A percentile compares a stretch with the other conserved stretches of the same genome.
Evolutionary conservation across 2,329 filamentous ascomycete genomes (phyloP).

Genomic region (Thermoascus crustaceus): DNA sequence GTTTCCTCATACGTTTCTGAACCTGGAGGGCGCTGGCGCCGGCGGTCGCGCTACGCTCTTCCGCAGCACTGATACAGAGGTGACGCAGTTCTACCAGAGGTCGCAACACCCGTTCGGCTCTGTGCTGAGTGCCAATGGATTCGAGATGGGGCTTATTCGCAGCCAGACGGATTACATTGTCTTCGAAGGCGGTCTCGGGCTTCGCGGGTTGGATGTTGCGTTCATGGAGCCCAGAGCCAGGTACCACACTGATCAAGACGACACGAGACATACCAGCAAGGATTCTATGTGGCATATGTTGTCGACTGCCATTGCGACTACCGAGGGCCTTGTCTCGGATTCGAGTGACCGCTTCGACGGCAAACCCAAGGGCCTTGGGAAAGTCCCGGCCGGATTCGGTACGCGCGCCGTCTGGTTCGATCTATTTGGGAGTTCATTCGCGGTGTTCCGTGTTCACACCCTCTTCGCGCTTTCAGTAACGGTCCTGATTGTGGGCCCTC

Average conservation of each 20-base stretch:
- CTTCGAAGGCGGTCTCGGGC: constrained; percentile 66
- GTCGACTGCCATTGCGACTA: constrained; percentile 68
- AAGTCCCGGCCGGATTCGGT: constrained; percentile 58
- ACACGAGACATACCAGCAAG: constrained; percentile 61
- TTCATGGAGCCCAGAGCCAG: constrained; percentile 79
- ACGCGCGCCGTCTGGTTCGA: constrained; percentile 86
- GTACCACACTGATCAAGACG: constrained; percentile 89
- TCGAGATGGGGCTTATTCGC: constrained; percentile 66
- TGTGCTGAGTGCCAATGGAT: constrained; percentile 75
- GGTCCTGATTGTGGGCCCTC: constrained; percentile 68
- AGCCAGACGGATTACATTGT: constrained; percentile 88
- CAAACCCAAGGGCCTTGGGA: constrained; percentile 47
- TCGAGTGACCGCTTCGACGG: constrained; percentile 60
- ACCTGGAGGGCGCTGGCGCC: constrained; percentile 89
- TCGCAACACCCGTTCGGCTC: constrained; percentile 72
- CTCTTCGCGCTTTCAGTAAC: constrained; percentile 84
- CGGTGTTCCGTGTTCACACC: constrained; percentile 68
- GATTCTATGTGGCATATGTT: constrained; percentile 89
- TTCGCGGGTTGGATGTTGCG: constrained; percentile 83
- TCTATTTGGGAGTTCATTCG: constrained; percentile 71
- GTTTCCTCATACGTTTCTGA: constrained; percentile 81
- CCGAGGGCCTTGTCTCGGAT: constrained; percentile 61
- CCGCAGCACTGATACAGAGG: constrained; percentile 76
- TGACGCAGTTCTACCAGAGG: constrained; percentile 68
- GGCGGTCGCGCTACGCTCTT: constrained; percentile 84